phyloP scores from a whole-genome alignment of 192 early-diverging fungal species.

The Thamnidium elegans region DNA sequence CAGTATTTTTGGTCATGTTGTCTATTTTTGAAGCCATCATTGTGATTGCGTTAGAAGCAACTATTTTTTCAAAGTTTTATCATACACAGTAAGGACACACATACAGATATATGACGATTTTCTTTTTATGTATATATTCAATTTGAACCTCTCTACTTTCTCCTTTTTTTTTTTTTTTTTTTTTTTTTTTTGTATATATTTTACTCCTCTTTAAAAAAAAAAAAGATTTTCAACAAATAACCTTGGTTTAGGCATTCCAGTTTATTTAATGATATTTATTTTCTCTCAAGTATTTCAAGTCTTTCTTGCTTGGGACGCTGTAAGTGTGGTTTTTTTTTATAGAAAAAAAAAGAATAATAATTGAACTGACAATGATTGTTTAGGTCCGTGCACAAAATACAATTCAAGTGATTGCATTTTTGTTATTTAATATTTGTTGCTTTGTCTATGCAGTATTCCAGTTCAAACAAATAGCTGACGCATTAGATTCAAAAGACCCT shows the following conservation, averaged over 20 bases:
- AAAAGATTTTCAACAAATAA: conserved; percentile 8
- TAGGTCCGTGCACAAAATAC: conserved; percentile 70
- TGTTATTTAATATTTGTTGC: conserved; percentile 64
- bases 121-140: neutral
- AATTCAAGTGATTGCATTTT: conserved; percentile 65
- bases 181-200: neutral
- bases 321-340: conserved; percentile 34
- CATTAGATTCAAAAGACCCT: conserved; percentile 19
- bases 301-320: conserved; percentile 65
- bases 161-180: neutral
- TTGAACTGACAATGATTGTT: neutral
- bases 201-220: neutral
- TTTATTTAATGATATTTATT: conserved; percentile 75
- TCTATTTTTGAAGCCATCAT: conserved; percentile 51
- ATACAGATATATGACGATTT: neutral
- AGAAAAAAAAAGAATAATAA: neutral
- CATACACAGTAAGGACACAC: conserved; percentile 28
- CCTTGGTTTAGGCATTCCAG: conserved; percentile 50
- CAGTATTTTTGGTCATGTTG: conserved; percentile 30
- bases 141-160: neutral
- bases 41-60: conserved; percentile 52
- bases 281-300: conserved; percentile 67
- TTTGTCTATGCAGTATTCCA: conserved; percentile 70
- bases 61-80: conserved; percentile 48
- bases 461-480: conserved; percentile 51